A percentile compares a stretch with the other conserved stretches of the same genome.
Evolutionary conservation across 306 rosid species (phyloP).

Genomic region (Gastrolobium villosum): DNA sequence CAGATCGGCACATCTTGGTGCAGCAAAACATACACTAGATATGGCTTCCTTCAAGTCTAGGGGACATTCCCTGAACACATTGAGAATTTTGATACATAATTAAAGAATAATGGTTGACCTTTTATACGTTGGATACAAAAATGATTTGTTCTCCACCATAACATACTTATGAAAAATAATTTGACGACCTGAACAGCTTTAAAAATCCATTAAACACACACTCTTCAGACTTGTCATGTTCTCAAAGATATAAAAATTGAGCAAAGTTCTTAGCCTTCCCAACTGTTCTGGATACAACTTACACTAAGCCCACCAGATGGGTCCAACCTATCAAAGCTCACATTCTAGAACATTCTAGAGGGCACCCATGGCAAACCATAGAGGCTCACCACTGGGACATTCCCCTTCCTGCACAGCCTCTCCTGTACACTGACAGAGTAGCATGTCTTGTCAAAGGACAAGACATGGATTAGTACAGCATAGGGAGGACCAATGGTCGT

Average conservation of each 20-base stretch:
- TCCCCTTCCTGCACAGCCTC: no score
- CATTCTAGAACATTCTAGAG: no score
- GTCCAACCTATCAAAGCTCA: no score
- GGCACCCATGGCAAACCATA: no score
- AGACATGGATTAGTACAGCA: no score
- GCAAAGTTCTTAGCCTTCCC: neutral
- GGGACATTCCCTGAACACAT: conserved; percentile 81
- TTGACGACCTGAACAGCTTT: conserved; percentile 11
- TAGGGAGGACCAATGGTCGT: no score
- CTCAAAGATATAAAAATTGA: neutral
- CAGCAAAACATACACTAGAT: conserved; percentile 93
- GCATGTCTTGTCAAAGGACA: no score
- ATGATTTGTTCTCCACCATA: conserved; percentile 10
- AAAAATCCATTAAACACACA: conserved; percentile 14
- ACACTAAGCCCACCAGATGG: no score
- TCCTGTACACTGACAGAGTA: no score
- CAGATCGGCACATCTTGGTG: conserved; percentile 96
- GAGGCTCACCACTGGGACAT: no score
- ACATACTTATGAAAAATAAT: neutral
- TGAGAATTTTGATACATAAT: conserved; percentile 18
- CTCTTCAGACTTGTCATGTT: neutral
- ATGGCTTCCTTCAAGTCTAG: conserved; percentile 96
- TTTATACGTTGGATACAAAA: conserved; percentile 10
- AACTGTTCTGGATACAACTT: no score
- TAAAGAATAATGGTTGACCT: conserved; percentile 4